phyloP scores from a whole-genome alignment of 2,329 filamentous ascomycete genomes.

The Cladosporium phlei region DNA sequence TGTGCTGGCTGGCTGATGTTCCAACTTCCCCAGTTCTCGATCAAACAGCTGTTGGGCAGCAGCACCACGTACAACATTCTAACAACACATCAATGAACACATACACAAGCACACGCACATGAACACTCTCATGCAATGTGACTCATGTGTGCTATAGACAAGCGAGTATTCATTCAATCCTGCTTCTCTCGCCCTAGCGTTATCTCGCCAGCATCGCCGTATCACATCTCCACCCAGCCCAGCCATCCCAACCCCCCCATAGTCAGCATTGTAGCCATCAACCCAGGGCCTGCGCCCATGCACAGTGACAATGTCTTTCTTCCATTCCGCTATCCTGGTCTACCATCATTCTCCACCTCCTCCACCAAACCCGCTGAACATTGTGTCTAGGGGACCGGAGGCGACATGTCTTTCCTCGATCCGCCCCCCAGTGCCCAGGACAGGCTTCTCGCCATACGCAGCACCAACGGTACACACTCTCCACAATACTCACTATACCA shows the following conservation, averaged over 20 bases:
- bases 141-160: no score
- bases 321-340: conserved; percentile 6
- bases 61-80: no score
- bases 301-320: conserved; percentile 13
- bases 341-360: conserved; percentile 8
- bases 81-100: no score
- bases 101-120: no score
- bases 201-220: neutral
- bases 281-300: conserved; percentile 5
- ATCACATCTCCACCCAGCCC: neutral
- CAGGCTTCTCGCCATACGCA: conserved; percentile 11
- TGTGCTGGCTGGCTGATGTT: no score
- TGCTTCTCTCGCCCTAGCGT: neutral
- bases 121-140: no score
- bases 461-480: conserved; percentile 5
- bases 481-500: neutral
- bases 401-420: conserved; percentile 11
- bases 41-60: no score
- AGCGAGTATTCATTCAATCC: neutral
- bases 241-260: conserved; percentile 4
- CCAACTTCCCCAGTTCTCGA: no score
- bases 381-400: conserved; percentile 4
- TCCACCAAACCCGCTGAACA: conserved; percentile 1
- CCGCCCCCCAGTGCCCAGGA: conserved; percentile 8
- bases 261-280: neutral